Evolutionary conservation across 768 basidiomycete genomes (phyloP), one percentile per base, ranked within the genome.

Genomic region (Trametes cingulata): DNA sequence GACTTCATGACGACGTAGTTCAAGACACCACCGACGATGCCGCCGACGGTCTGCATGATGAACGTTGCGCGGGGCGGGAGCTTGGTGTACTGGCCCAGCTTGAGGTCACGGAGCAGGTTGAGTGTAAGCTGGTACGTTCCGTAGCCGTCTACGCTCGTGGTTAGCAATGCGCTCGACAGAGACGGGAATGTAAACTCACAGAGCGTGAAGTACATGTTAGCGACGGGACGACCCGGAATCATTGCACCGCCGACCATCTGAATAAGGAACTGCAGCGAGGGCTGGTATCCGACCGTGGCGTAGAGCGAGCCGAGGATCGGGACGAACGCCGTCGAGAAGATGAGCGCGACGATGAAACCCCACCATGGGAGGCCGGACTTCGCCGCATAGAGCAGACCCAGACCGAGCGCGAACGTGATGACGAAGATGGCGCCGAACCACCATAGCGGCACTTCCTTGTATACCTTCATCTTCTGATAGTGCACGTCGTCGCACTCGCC

Each of bases 21-120:
- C 36, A 80, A 66, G 25, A 81, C 68, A 67, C 74, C 46, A 60
- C 80, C 84, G 39, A 86, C 69, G 46, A 87, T 68, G 4, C 83
- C 80, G 2, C 86, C 85, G 46, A 79, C 52, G 33, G 75, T 77
- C 66, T 87, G 85, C 7, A 83, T 83, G 19, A 79, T 76, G 69
- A 88, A 87, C 2, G 85, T 82, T 24, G 78, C 80, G 9, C 85
- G 81, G 47, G 86, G 85, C 41, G 85, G 84, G 35, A 87, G 76
- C 70, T 87, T 87, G 13, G 80, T 79, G 63, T 79, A 75, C 66
- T 78, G 78, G 12, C 73, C 76, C 72, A 82, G 78, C 72, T 86
- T 87, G 6, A 87, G 75, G 65, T 87, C 85, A 8, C 82, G 77
- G 45, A 85, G 78, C n/a, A 69, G 45, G 79, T 64, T 39, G 39